These are phyloP conservation scores for Phycomyces blakesleeanus DNA, from an alignment of 192 early-diverging fungal genomes.

Conservation along the genomic window DNA sequence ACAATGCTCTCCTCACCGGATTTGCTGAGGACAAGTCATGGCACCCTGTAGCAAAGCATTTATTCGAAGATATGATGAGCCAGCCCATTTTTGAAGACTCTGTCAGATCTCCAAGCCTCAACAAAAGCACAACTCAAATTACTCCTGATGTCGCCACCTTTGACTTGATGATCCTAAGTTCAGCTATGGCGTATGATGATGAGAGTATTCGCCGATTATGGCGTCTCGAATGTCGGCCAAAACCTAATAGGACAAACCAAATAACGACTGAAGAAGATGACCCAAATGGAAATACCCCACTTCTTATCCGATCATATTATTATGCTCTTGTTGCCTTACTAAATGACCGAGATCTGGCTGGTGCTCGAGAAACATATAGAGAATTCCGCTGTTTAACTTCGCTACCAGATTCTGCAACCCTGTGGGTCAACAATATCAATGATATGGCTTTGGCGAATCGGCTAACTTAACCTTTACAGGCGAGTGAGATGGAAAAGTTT, in stretches of 20 bases:
- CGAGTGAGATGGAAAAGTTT: background rate
- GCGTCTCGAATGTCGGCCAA: background rate
- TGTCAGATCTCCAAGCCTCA: background rate
- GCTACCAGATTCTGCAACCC: conserved; percentile 1
- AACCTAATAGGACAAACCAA: background rate
- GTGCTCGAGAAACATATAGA: conserved; percentile 4
- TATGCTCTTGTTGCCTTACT: conserved; percentile 3
- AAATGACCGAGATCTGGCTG: background rate
- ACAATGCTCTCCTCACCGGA: conserved; percentile 13
- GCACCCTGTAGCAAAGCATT: conserved; percentile 10
- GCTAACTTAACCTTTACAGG: background rate
- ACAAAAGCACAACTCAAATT: background rate
- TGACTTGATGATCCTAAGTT: conserved; percentile 19
- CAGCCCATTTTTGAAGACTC: background rate
- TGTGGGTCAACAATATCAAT: conserved; percentile 10
- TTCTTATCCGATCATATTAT: conserved; percentile 12
- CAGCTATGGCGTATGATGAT: conserved; percentile 4
- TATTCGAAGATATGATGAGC: conserved; percentile 9
- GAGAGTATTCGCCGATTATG: conserved; percentile 5
- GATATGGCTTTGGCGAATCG: conserved; percentile 2
- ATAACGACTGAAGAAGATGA: background rate
- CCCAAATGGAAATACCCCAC: background rate
- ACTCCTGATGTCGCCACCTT: conserved; percentile 12
- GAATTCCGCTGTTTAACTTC: background rate
- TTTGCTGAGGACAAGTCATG: conserved; percentile 4